Conservation (phyloP, 73 alveolate species). For the Symbiodinium pilosum region DNA sequence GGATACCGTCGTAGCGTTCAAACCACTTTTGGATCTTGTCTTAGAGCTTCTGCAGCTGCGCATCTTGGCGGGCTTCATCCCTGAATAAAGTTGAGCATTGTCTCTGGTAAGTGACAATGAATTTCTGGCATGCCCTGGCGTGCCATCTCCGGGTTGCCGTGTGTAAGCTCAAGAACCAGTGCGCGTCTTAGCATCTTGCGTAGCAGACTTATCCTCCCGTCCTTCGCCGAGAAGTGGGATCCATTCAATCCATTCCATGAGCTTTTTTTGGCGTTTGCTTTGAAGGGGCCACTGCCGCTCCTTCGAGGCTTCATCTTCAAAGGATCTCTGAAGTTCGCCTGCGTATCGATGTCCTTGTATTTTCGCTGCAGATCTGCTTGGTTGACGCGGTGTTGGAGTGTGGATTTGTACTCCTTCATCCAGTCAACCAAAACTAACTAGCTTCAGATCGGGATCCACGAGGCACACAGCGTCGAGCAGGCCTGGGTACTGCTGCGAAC, state of each 20-base stretch:
- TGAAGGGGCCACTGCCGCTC: conserved; percentile 54
- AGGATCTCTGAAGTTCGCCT: neutral
- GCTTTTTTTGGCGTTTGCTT: neutral
- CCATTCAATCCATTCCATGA: neutral
- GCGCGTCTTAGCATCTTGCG: neutral
- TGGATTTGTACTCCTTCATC: conserved; percentile 13
- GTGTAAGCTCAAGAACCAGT: neutral
- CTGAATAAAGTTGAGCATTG: neutral
- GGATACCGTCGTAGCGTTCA: neutral
- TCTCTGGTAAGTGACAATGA: neutral
- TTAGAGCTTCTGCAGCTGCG: neutral
- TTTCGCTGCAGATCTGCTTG: neutral
- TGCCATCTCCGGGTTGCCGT: neutral
- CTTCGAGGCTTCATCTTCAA: neutral
- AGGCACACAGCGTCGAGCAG: neutral
- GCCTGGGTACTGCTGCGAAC: neutral
- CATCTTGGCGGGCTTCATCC: neutral
- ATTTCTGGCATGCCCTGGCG: neutral
- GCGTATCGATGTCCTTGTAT: neutral
- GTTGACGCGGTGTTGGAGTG: neutral
- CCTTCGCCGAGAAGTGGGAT: neutral
- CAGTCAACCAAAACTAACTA: conserved; percentile 3
- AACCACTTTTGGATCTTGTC: neutral
- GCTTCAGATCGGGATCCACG: neutral
- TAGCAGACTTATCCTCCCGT: neutral